Base-by-base conservation (phyloP, 176 grass and related monocot genomes). In the Elaeis guineensis region DNA sequence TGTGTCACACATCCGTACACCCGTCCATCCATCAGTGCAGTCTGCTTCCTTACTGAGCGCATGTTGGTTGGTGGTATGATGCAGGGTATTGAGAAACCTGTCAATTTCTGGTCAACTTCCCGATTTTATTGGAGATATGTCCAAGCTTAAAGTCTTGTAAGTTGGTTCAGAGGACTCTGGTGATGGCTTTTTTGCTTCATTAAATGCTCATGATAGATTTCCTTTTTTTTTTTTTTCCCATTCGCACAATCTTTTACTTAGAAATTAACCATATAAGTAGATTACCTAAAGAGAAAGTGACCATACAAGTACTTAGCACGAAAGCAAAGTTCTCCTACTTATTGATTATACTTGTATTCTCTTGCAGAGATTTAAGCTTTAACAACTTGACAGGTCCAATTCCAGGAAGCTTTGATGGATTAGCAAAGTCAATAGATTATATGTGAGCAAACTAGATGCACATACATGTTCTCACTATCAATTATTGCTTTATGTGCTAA, bases 301-400 rank as follows among this genome's bases (percentile, higher is more conserved):
- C 30, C 30, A 9, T 32, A 32, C 30, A 8, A 32, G 30, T 32
- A 32, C 6, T 32, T 32, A 8, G 7, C 30, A 7, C 1, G 30
- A 32, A 32, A 1, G 30, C 30, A 32, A 32, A 32, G 25, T 28
- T 28, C 22, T 17, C 5, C 51, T 19, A 32, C 30, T 32, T 32
- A 32, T 32, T 8, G 25, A 4, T 28, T 32, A 2, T 32, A 32
- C 30, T 32, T 32, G 30, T 32, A n/a, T 25, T 24, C 23, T 66
- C 18, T 8, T 16, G 19, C 66, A 69, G 66, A 58, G 66, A 69
- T 57, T 58, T 69, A 57, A 69, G 66, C 30, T 69, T 48, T 56
- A 69, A 69, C 54, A 57, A 58, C 29, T 48, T 69, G 15, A 15
- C 54, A 11, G 54, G 66, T 55, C 29, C 19, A 58, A 69, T 69